Evolutionary conservation across 768 basidiomycete genomes (phyloP).

Genomic region (Boletus huronensis): DNA sequence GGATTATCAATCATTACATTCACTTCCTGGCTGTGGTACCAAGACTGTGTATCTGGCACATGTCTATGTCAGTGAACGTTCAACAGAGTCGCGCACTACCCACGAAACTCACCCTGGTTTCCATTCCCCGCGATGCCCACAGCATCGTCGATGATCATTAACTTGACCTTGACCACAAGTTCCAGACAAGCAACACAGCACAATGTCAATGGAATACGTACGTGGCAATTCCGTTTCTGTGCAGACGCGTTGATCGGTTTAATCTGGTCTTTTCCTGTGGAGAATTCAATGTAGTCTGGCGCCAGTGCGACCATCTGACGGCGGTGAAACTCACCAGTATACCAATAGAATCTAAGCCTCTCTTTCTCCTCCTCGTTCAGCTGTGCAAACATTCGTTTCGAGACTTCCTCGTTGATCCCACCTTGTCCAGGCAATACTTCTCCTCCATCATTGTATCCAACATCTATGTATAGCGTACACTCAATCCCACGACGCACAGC

Average conservation of each 20-base stretch:
- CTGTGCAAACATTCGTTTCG: constrained; percentile 51
- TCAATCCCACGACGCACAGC: constrained; percentile 60
- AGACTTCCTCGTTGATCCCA: constrained; percentile 70
- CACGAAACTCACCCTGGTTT: constrained; percentile 48
- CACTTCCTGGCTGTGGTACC: constrained; percentile 71
- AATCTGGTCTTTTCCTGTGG: constrained; percentile 54
- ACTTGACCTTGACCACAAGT: constrained; percentile 43
- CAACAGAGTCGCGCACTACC: neutral
- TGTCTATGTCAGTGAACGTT: constrained; percentile 1
- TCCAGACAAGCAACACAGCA: neutral
- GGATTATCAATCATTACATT: constrained; percentile 61
- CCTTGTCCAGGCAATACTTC: constrained; percentile 66
- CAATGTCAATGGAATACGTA: constrained; percentile 21
- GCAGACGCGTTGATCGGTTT: constrained; percentile 61
- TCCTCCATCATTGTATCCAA: constrained; percentile 55
- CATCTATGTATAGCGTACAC: constrained; percentile 57
- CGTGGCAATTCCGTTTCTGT: constrained; percentile 71
- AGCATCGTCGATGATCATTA: constrained; percentile 63
- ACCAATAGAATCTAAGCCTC: constrained; percentile 53
- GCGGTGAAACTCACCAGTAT: constrained; percentile 33
- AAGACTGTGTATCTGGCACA: constrained; percentile 54
- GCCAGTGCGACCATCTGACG: neutral
- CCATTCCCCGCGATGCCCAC: constrained; percentile 69
- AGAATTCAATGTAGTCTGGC: neutral
- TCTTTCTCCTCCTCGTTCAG: constrained; percentile 45